These are phyloP conservation scores for Cyberlindnera bimundalis DNA, from an alignment of 805 yeast genomes.

Conservation along the genomic window DNA sequence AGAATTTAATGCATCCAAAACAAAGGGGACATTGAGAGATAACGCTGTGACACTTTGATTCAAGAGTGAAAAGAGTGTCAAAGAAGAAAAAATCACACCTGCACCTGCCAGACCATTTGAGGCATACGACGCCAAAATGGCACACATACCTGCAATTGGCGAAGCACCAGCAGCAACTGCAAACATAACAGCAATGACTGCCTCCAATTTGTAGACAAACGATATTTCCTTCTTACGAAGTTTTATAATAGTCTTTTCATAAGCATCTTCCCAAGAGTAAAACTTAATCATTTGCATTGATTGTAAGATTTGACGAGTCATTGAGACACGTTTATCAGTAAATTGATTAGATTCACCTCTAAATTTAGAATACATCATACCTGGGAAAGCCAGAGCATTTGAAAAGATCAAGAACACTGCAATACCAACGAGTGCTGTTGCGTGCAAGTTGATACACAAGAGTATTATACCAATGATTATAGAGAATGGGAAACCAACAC, in stretches of 20 bases:
- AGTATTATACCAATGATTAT: constrained; percentile 54
- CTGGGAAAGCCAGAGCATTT: constrained; percentile 36
- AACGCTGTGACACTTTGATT: constrained; percentile 54
- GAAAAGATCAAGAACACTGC: constrained; percentile 43
- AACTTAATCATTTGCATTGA: constrained; percentile 65
- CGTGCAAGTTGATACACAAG: constrained; percentile 59
- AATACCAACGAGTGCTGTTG: constrained; percentile 58
- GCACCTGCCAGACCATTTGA: constrained; percentile 38
- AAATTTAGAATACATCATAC: constrained; percentile 41
- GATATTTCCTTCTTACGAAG: constrained; percentile 52
- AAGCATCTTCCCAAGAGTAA: constrained; percentile 81
- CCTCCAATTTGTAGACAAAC: constrained; percentile 35
- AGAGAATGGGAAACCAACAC: constrained; percentile 41
- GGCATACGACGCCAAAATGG: constrained; percentile 37
- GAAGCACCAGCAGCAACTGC: neutral
- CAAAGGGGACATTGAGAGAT: constrained; percentile 59
- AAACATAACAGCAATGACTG: neutral
- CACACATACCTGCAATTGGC: constrained; percentile 40
- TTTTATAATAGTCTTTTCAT: constrained; percentile 44
- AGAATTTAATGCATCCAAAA: constrained; percentile 59
- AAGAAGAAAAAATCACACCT: constrained; percentile 61
- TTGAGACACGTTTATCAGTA: constrained; percentile 58
- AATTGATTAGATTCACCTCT: constrained; percentile 49
- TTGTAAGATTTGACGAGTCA: constrained; percentile 52
- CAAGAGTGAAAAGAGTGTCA: constrained; percentile 60